These are phyloP conservation scores for Pisolithus sp. DNA, from an alignment of 768 basidiomycete genomes.

Conservation along the genomic window DNA sequence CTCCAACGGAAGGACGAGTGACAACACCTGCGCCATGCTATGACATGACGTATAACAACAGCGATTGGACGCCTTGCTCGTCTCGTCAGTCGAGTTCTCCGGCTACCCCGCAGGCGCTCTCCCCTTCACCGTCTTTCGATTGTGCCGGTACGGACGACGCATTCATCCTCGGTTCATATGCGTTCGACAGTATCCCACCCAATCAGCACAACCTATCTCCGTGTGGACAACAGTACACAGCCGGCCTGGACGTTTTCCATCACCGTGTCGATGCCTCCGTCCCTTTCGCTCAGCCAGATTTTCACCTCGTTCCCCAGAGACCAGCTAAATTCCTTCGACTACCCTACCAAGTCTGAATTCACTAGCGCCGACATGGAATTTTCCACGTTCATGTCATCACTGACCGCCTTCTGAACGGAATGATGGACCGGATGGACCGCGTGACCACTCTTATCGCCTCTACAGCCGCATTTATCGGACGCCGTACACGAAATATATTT, in stretches of 20 bases:
- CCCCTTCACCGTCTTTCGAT: slow-evolving; percentile 23
- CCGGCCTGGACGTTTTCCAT: slow-evolving; percentile 15
- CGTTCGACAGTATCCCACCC: slow-evolving; percentile 8
- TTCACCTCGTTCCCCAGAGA: slow-evolving; percentile 18
- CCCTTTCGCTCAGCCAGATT: slow-evolving; percentile 14
- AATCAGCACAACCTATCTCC: neutral
- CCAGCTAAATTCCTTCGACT: slow-evolving; percentile 16
- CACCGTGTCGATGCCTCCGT: slow-evolving; percentile 7
- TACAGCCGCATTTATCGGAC: slow-evolving; percentile 3
- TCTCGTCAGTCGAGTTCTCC: slow-evolving; percentile 42
- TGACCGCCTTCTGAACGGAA: slow-evolving; percentile 23
- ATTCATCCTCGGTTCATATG: slow-evolving; percentile 16
- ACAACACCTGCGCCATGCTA: slow-evolving; percentile 32
- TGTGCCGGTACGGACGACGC: slow-evolving; percentile 13
- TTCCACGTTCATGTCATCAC: slow-evolving; percentile 26
- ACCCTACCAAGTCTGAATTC: slow-evolving; percentile 16
- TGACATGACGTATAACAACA: slow-evolving; percentile 30
- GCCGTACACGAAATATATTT: slow-evolving; percentile 21
- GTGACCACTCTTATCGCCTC: neutral
- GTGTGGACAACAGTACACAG: slow-evolving; percentile 16
- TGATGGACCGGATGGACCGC: neutral
- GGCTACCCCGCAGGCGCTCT: slow-evolving; percentile 34
- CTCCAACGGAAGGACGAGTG: slow-evolving; percentile 15
- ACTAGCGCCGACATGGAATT: slow-evolving; percentile 19
- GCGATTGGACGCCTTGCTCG: slow-evolving; percentile 37